These are phyloP conservation scores for Didymella arachidicola DNA, from an alignment of 2,329 filamentous ascomycete species.

Conservation along the genomic window DNA sequence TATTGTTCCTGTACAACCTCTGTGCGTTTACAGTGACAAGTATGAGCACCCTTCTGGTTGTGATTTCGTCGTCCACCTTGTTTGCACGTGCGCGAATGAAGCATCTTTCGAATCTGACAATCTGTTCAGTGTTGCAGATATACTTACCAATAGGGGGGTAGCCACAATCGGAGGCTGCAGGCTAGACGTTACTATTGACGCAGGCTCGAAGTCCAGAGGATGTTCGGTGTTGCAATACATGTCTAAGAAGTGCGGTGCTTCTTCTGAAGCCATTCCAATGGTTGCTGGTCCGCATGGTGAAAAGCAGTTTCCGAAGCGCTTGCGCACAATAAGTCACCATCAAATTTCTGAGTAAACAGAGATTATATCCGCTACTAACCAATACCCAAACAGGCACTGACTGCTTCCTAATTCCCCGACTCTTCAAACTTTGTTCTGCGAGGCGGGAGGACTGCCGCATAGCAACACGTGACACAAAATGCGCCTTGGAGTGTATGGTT, in stretches of 20 bases:
- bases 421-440: too few relatives aligned
- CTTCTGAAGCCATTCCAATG: neutral
- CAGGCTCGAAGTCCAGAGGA: neutral
- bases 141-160: neutral
- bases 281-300: neutral
- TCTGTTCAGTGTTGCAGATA: neutral
- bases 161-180: neutral
- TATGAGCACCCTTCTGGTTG: neutral
- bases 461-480: too few relatives aligned
- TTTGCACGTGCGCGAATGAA: neutral
- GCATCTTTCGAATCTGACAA: neutral
- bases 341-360: too few relatives aligned
- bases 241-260: neutral
- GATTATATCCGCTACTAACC: too few relatives aligned
- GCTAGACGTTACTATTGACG: neutral
- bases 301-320: neutral
- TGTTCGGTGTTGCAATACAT: conserved; percentile 3
- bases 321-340: neutral
- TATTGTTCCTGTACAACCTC: conserved; percentile 4
- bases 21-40: conserved; percentile 3
- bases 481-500: too few relatives aligned
- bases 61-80: neutral
- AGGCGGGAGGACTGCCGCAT: too few relatives aligned
- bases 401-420: too few relatives aligned
- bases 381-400: too few relatives aligned